Base-by-base conservation (phyloP, 371 early-diverging fungal species). In the Actinomortierella wolfii region DNA sequence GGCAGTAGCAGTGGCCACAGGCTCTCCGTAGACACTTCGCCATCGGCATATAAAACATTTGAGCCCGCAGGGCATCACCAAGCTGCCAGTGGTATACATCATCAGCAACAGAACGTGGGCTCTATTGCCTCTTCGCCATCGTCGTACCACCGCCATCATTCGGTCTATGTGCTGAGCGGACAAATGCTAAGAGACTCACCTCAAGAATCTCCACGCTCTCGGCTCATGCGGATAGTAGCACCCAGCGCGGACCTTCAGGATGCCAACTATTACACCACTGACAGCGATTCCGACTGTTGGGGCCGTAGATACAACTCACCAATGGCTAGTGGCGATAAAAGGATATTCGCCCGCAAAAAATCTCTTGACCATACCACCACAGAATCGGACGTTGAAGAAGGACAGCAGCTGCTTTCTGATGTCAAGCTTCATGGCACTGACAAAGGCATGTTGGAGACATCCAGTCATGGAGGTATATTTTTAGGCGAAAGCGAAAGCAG, bases 91-190 rank as follows among this genome's bases (percentile, higher is more conserved):
- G 34, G 34, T 4, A 34, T 34, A 4, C 11, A 6, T 4, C 34
- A 34, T 11, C 4, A 34, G 7, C 34, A 34, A 34, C n/a, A n/a
- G n/a, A n/a, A n/a, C n/a, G 34, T 11, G 7, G 11, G 11, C 11
- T 73, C 74, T 13, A 17, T 73, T 29, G 74, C 74, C 3, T 73
- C 74, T 2, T 73, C 74, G 9, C 74, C 74, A 13, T 73, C 74
- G 9, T 73, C 74, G 1, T 73, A 73, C 34, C 74, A 73, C 24
- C 51, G 74, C 7, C 74, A 73, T 49, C 74, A 73, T 17, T 73
- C 74, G 3, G 59, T 73, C 5, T 73, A 73, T 41, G 74, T 73
- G 7, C 48, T 73, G 20, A 73, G 74, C 24, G 74, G 74, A 1
- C 74, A 73, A 21, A 66, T 73, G 67, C 63, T 73, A 46, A 73